Percentiles rank a stretch among this genome's conserved stretches.
Evolutionary conservation across 495 filamentous ascomycete species (phyloP).

Genomic region (Podospora bellae-mahoneyi): DNA sequence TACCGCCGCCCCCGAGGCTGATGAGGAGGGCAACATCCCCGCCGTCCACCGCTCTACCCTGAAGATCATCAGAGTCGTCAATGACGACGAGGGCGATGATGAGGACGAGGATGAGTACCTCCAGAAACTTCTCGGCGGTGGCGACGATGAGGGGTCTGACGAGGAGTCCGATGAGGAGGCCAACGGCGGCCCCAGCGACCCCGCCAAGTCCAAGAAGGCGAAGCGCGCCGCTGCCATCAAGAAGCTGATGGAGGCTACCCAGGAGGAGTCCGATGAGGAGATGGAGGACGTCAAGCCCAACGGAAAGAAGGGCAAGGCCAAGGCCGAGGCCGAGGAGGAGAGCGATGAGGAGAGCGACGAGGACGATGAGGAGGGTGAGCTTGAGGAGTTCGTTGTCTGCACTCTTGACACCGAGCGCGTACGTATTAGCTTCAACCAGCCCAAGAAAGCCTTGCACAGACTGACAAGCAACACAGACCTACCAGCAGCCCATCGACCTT

Average conservation of each 20-base stretch:
- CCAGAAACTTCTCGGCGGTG: slow-evolving; percentile 49
- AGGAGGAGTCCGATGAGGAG: slow-evolving; percentile 53
- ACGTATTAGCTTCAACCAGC: slow-evolving; percentile 18
- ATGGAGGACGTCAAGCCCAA: slow-evolving; percentile 60
- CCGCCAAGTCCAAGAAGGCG: slow-evolving; percentile 79
- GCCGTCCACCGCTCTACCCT: slow-evolving; percentile 73
- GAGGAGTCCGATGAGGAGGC: slow-evolving; percentile 59
- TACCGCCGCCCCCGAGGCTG: slow-evolving; percentile 64
- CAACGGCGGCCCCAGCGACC: slow-evolving; percentile 88
- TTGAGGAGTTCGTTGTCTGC: slow-evolving; percentile 89
- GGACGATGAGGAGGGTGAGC: slow-evolving; percentile 58
- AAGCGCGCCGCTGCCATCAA: slow-evolving; percentile 64
- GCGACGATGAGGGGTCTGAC: slow-evolving; percentile 59
- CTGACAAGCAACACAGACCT: slow-evolving; percentile 60
- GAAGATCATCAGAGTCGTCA: slow-evolving; percentile 72
- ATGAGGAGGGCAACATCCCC: slow-evolving; percentile 58
- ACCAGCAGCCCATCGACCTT: slow-evolving; percentile 93
- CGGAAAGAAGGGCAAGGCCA: slow-evolving; percentile 61
- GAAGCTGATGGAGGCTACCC: slow-evolving; percentile 66
- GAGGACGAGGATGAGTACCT: slow-evolving; percentile 63
- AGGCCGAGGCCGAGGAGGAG: slow-evolving; percentile 70
- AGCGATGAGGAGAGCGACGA: slow-evolving; percentile 56
- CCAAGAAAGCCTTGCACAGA: neutral
- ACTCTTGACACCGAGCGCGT: slow-evolving; percentile 76
- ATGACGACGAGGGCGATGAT: slow-evolving; percentile 55